Conservation (phyloP, 2,329 filamentous ascomycete genomes). For the Sporothrix phasma region DNA sequence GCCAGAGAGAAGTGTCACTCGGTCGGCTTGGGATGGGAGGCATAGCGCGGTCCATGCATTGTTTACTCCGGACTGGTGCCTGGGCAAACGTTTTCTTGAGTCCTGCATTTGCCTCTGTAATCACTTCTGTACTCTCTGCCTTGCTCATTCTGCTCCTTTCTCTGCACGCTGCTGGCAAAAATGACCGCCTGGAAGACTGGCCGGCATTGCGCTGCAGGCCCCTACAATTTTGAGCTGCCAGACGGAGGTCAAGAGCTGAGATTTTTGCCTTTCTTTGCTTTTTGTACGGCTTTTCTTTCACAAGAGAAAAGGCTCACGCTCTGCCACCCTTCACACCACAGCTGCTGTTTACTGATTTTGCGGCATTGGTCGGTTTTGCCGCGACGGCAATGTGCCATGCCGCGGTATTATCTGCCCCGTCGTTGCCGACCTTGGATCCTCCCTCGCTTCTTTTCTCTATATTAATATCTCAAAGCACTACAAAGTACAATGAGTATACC, state of each 20-base stretch:
- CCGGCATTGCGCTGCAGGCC: background rate
- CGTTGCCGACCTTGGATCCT: too few species aligned
- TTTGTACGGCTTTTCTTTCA: background rate
- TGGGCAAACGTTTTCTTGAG: background rate
- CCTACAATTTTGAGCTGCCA: background rate
- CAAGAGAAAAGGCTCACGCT: too few species aligned
- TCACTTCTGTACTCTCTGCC: background rate
- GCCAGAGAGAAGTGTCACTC: background rate
- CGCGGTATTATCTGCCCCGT: background rate
- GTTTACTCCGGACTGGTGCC: background rate
- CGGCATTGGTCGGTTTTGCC: background rate
- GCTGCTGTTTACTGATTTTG: background rate
- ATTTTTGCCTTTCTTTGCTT: background rate
- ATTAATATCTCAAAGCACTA: background rate
- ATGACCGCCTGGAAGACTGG: background rate
- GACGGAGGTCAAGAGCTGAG: background rate
- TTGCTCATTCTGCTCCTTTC: background rate
- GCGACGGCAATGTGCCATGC: background rate
- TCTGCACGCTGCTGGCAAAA: background rate
- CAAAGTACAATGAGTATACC: background rate
- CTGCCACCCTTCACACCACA: too few species aligned
- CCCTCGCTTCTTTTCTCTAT: background rate
- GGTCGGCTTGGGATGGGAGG: background rate
- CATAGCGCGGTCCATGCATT: background rate
- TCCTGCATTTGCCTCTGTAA: background rate